Conservation (phyloP, 2,329 filamentous ascomycete genomes). For the Aspergillus glaucus region DNA sequence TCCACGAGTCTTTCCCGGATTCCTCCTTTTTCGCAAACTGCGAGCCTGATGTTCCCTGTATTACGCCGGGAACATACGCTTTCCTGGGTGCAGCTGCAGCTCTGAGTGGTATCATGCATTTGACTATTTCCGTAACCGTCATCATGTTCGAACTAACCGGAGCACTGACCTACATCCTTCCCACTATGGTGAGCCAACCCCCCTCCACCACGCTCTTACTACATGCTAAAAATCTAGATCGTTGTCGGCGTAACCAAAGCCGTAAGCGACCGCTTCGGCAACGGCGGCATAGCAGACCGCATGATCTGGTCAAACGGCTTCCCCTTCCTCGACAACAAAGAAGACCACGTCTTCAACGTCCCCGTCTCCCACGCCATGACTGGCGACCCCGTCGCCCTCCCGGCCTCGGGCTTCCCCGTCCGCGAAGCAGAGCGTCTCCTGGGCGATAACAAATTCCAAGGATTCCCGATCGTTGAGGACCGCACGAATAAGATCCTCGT, state of each 20-base stretch:
- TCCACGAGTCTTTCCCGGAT: slow-evolving; percentile 76
- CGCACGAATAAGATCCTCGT: slow-evolving; percentile 63
- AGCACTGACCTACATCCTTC: slow-evolving; percentile 92
- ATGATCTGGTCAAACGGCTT: slow-evolving; percentile 99
- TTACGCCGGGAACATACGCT: slow-evolving; percentile 94
- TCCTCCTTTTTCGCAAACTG: slow-evolving; percentile 85
- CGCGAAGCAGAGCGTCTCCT: slow-evolving; percentile 72
- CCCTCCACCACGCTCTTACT: not conserved
- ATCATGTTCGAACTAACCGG: slow-evolving; percentile 99
- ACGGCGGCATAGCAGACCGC: slow-evolving; percentile 90
- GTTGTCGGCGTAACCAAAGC: slow-evolving; percentile 96
- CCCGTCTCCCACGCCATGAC: slow-evolving; percentile 90
- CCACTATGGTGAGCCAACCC: slow-evolving; percentile 65
- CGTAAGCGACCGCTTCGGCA: slow-evolving; percentile 84
- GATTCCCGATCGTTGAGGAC: slow-evolving; percentile 86
- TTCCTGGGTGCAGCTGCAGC: slow-evolving; percentile 90
- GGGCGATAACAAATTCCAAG: slow-evolving; percentile 74
- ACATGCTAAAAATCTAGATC: slow-evolving; percentile 47
- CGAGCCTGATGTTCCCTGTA: slow-evolving; percentile 85
- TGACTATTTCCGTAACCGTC: slow-evolving; percentile 92
- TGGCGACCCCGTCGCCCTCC: slow-evolving; percentile 64
- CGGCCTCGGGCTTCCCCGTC: slow-evolving; percentile 66
- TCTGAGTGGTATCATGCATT: slow-evolving; percentile 94
- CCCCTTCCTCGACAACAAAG: slow-evolving; percentile 93
- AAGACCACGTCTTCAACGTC: slow-evolving; percentile 94